Percentiles rank a stretch among this genome's conserved stretches.
These are phyloP conservation scores for Dianthus caryophyllus DNA, from an alignment of 148 eudicot species.

Conservation along the genomic window DNA sequence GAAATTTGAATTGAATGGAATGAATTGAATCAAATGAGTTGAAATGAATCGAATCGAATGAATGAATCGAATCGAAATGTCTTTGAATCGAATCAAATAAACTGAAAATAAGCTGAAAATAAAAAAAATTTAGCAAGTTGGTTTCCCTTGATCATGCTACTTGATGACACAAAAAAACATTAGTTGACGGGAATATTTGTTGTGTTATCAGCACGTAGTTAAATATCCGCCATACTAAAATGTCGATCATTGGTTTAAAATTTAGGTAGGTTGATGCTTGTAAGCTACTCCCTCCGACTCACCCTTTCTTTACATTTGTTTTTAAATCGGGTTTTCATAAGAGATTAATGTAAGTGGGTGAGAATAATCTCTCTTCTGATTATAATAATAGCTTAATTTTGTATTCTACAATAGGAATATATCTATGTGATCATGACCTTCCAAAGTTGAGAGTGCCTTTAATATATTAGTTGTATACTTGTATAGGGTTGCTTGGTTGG, in stretches of 20 bases:
- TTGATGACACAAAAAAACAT: slow-evolving; percentile 5
- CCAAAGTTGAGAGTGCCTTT: not conserved
- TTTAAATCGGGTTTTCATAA: not conserved
- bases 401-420: not conserved
- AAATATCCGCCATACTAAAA: not conserved
- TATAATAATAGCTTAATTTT: too few relatives aligned
- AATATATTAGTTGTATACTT: too few relatives aligned
- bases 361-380: too few relatives aligned
- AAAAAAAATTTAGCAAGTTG: slow-evolving; percentile 14
- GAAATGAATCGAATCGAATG: too few relatives aligned
- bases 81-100: too few relatives aligned
- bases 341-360: too few relatives aligned
- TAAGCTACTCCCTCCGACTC: too few relatives aligned
- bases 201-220: not conserved
- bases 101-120: too few relatives aligned
- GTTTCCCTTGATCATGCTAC: slow-evolving; percentile 7
- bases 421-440: not conserved
- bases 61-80: too few relatives aligned
- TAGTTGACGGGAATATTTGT: slow-evolving; percentile 10
- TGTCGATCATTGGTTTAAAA: not conserved
- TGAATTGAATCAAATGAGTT: too few relatives aligned
- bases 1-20: too few relatives aligned
- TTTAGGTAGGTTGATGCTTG: not conserved
- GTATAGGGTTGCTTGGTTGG: not conserved
- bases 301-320: too few relatives aligned